Conservation (phyloP, 495 filamentous ascomycete species). For the Tuber microsphaerosporum region DNA sequence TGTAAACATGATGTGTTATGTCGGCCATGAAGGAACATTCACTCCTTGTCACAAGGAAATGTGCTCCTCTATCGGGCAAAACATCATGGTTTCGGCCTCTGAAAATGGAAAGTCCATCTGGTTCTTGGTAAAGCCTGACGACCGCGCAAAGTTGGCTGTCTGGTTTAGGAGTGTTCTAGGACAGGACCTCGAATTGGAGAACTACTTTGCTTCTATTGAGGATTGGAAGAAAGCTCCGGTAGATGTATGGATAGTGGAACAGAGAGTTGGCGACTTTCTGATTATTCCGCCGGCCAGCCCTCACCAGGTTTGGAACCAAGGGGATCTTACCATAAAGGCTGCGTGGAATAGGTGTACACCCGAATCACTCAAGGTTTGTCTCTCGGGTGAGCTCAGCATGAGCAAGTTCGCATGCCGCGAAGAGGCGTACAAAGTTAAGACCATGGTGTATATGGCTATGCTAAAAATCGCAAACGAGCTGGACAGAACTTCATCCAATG, state of each 20-base stretch:
- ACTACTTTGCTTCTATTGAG: slow-evolving; percentile 87
- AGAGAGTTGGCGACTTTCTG: slow-evolving; percentile 88
- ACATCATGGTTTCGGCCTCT: slow-evolving; percentile 93
- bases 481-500: slow-evolving; percentile 42
- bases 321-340: slow-evolving; percentile 88
- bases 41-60: slow-evolving; percentile 95
- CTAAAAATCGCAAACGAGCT: slow-evolving; percentile 49
- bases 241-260: slow-evolving; percentile 84
- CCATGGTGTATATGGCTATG: slow-evolving; percentile 73
- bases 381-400: slow-evolving; percentile 77
- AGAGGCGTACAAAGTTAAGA: slow-evolving; percentile 97
- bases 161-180: slow-evolving; percentile 87
- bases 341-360: slow-evolving; percentile 97
- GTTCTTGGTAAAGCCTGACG: slow-evolving; percentile 95
- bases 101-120: slow-evolving; percentile 82
- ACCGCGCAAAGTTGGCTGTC: slow-evolving; percentile 77
- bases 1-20: slow-evolving; percentile 96
- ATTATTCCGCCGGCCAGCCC: slow-evolving; percentile 92
- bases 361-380: slow-evolving; percentile 76
- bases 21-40: slow-evolving; percentile 95
- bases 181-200: slow-evolving; percentile 92
- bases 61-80: slow-evolving; percentile 92
- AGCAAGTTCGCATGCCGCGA: slow-evolving; percentile 92
- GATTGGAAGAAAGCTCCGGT: slow-evolving; percentile 91
- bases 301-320: slow-evolving; percentile 97